Percentiles rank a stretch among this genome's conserved stretches.
Evolutionary conservation across 495 filamentous ascomycete genomes (phyloP).

Genomic region (Lophiotrema nucula): DNA sequence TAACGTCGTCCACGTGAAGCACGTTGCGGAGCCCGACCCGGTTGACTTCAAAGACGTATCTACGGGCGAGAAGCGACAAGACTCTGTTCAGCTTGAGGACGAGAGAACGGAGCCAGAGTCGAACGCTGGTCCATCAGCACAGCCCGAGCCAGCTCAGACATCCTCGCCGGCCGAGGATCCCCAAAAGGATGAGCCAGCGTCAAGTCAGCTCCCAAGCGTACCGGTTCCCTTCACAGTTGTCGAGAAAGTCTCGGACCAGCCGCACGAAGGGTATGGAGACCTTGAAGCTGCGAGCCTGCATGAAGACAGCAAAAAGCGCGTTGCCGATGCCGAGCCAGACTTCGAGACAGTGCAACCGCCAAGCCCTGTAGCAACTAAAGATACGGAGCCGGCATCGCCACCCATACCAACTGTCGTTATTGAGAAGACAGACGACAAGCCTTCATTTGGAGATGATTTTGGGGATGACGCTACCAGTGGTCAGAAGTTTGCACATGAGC

Average conservation of each 20-base stretch:
- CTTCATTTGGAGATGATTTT: slow-evolving; percentile 34
- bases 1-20: slow-evolving; percentile 51
- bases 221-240: slow-evolving; percentile 32
- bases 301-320: slow-evolving; percentile 22
- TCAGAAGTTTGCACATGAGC: slow-evolving; percentile 35
- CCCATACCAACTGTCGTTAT: slow-evolving; percentile 29
- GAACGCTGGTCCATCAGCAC: no score
- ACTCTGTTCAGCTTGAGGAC: background rate
- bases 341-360: slow-evolving; percentile 7
- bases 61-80: background rate
- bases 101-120: no score
- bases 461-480: slow-evolving; percentile 25
- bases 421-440: slow-evolving; percentile 32
- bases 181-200: background rate
- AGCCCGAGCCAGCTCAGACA: no score
- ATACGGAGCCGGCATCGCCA: background rate
- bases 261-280: slow-evolving; percentile 25
- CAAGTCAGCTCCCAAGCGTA: background rate
- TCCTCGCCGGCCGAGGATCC: no score
- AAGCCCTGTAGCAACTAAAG: background rate
- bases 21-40: background rate
- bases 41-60: no score
- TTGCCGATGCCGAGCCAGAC: slow-evolving; percentile 32
- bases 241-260: slow-evolving; percentile 25
- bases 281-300: slow-evolving; percentile 16